Evolutionary conservation across 306 rosid genomes (phyloP), one percentile per base, ranked within the genome.

Genomic region (Fagus crenata): DNA sequence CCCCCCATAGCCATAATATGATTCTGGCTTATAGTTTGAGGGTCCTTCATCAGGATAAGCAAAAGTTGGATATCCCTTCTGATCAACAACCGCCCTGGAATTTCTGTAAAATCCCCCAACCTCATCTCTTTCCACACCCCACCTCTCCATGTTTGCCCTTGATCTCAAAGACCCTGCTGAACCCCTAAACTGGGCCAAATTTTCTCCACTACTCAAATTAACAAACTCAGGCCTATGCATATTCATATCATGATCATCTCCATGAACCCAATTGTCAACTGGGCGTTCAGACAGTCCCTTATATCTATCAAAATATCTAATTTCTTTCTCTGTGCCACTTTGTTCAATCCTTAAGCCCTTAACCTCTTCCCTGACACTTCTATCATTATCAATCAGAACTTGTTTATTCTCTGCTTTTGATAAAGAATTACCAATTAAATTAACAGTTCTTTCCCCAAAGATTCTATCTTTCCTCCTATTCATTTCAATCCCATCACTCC

Each of bases 11-110:
- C 83, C 80, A 72, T 79, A 63, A 60, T 43, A 79, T 5, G 51
- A 35, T 58, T 84, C 75, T 37, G 80, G 65, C 37, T 41, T 72
- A 17, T 77, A 75, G 75, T 71, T 87, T 43, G 86, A 87, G 22
- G 88, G 84, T 56, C 86, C 82, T 64, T 79, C 90, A 1, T 78
- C 65, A 15, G 74, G 72, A 81, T 79, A 81, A 42, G 55, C 68
- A 59, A 65, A 77, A 67, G 65, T 71, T 9, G 69, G 75, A 11
- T 75, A 11, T 79, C 88, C 81, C 41, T 41, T 49, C 46, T 61
- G 76, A 73, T 53, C 85, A 74, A 69, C 59, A 71, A 39, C 69
- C 2, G 49, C 76, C 77, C 53, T 37, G 51, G 80, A 32, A 49
- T 68, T 82, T 6, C 80, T 73, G 46, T 76, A 67, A 39, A 70